Evolutionary conservation across 1,284 basidiomycete genomes (phyloP), one percentile per base, ranked within the genome.

Genomic region (Austroboletus niveus): DNA sequence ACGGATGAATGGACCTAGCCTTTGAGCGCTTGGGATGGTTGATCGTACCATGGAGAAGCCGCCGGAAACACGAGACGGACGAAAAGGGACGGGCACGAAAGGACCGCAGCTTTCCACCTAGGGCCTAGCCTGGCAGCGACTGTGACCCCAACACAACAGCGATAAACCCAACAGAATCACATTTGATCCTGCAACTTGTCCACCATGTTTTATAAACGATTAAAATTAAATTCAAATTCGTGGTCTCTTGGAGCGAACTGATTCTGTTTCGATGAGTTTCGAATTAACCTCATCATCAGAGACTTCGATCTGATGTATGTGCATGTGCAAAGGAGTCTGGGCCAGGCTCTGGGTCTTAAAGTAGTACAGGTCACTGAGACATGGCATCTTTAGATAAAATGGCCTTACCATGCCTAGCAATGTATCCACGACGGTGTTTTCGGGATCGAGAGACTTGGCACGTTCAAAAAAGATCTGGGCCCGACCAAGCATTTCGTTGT

Each of bases 391-490:
- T 52, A 48, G 29, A 40, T 40, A 24, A 44, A 42, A 45, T 15
- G 42, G 41, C 32, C 49, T 45, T 40, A 64, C 85, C 85, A 75
- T 81, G 77, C 45, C 72, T 63, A 43, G 81, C 60, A 66, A 84
- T 1, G 71, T 70, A 44, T 72, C 69, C 8, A 80, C 77, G 6
- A 87, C 73, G 9, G 63, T 57, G 50, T 85, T 85, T n/a, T 77
- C 72, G 10, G 80, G 74, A 57, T 89, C 85, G 40, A 90, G 66
- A 4, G 68, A 60, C 55, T 74, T 74, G 34, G 85, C 81, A 41
- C 82, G 82, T 59, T 83, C 80, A 38, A 91, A 75, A 63, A 87
- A 83, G 8, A 75, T 69, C 59, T 80, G 80, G 30, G 89, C 84
- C 39, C 82, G 79, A 46, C 79, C 76, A 8, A 88, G 56, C 17